A percentile compares a stretch with the other conserved stretches of the same genome.
Conservation (phyloP, 345 rosid genomes). For the Euclidium syriacum region DNA sequence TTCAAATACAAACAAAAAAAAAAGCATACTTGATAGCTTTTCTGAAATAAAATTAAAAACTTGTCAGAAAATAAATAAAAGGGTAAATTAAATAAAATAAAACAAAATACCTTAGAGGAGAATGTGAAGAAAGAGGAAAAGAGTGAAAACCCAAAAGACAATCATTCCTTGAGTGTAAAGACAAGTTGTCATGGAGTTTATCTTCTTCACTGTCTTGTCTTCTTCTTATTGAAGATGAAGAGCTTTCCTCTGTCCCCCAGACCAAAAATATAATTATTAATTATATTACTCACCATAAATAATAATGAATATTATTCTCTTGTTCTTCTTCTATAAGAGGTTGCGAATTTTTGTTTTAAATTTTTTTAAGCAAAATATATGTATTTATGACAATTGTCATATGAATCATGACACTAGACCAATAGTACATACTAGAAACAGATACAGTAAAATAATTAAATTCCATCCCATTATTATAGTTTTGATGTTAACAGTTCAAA, state of each 20-base stretch:
- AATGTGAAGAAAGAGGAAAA: slow-evolving; percentile 30
- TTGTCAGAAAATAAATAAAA: slow-evolving; percentile 22
- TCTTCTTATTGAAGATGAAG: slow-evolving; percentile 32
- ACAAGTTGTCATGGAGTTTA: slow-evolving; percentile 29
- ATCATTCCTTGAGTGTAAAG: slow-evolving; percentile 31
- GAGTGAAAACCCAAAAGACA: slow-evolving; percentile 33
- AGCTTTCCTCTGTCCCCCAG: slow-evolving; percentile 22
- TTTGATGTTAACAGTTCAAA: slow-evolving; percentile 29
- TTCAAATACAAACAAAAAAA: slow-evolving; percentile 19
- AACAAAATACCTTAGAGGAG: slow-evolving; percentile 26
- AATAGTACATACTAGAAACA: slow-evolving; percentile 32
- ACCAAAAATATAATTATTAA: background rate
- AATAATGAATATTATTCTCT: slow-evolving; percentile 21
- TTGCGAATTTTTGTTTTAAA: background rate
- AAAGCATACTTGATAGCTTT: background rate
- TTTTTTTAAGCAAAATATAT: background rate
- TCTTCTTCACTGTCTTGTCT: slow-evolving; percentile 35
- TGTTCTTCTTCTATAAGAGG: background rate
- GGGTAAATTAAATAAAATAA: background rate
- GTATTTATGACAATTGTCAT: slow-evolving; percentile 29
- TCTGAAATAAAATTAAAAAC: slow-evolving; percentile 18
- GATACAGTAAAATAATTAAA: slow-evolving; percentile 28
- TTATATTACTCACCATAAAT: background rate
- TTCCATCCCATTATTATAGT: slow-evolving; percentile 25
- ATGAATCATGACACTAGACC: slow-evolving; percentile 35